Conservation (phyloP, 768 basidiomycete species). For the Pluteus cervinus region DNA sequence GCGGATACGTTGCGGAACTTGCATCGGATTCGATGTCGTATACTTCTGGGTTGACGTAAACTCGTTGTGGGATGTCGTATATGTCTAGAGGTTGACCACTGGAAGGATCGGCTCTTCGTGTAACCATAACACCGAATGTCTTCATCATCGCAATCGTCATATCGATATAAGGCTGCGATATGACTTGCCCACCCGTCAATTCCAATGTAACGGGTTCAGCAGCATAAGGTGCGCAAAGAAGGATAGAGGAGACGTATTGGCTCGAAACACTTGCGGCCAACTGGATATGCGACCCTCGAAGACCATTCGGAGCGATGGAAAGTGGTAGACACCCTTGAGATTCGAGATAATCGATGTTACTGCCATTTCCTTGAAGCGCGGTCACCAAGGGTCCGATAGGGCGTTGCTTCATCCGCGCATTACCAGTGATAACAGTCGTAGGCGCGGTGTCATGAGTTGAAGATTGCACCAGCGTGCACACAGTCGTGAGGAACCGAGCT, state of each 20-base stretch:
- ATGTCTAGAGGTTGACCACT: conserved; percentile 65
- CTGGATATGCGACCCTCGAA: conserved; percentile 76
- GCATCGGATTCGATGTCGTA: conserved; percentile 97
- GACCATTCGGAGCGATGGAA: conserved; percentile 75
- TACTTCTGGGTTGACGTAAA: conserved; percentile 68
- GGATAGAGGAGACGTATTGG: conserved; percentile 97
- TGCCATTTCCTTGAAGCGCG: conserved; percentile 79
- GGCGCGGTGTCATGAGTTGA: conserved; percentile 30
- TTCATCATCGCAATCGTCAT: conserved; percentile 99
- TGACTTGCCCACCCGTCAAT: conserved; percentile 90
- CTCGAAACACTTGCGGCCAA: conserved; percentile 93
- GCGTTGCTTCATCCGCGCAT: conserved; percentile 98
- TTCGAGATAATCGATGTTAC: conserved; percentile 72
- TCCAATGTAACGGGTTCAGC: conserved; percentile 77
- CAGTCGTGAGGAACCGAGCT: conserved; percentile 93
- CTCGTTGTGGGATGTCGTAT: conserved; percentile 80
- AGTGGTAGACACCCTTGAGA: conserved; percentile 83
- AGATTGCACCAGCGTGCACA: conserved; percentile 79
- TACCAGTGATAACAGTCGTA: conserved; percentile 87
- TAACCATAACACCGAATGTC: conserved; percentile 79
- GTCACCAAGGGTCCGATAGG: conserved; percentile 95
- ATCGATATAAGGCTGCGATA: conserved; percentile 98
- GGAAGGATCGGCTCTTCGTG: conserved; percentile 51
- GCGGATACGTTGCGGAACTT: conserved; percentile 92
- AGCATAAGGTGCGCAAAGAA: conserved; percentile 96